Base-by-base conservation (phyloP, 768 basidiomycete species). In the Tephrocybe rancida region DNA sequence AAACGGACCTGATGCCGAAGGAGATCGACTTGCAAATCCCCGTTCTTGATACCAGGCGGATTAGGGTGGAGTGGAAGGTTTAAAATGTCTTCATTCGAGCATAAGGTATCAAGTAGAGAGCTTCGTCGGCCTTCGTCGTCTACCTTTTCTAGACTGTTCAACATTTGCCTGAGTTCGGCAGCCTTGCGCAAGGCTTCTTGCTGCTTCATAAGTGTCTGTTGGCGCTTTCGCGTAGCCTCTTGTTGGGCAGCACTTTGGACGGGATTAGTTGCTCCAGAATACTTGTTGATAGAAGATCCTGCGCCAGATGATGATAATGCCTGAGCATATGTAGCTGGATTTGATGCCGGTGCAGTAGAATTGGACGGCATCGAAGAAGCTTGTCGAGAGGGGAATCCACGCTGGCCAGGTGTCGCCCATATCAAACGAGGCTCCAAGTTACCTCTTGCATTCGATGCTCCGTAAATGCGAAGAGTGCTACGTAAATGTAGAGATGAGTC, bases 401-500 rank as follows among this genome's bases (percentile, higher is more conserved):
- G 72, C 56, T 85, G 83, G 14, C 77, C 73, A 8, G 88, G 87
- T 3, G 87, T 91, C 1, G 90, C 91, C 89, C 90, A 91, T 3
- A 77, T 65, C 41, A 95, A 75, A 48, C 71, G 70, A 2, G 87
- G 83, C 60, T 92, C 90, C 2, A 95, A 69, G 27, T 77, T 64
- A 14, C 68, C 68, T 27, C 88, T 75, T 60, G 78, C 83, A 49
- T 87, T 83, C 0, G 83, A 72, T 4, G 83, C 66, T 3, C 85
- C 92, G 65, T 85, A 94, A 9, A 94, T 86, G 44, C 83, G 83
- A 44, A 93, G 67, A 0, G 82, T 82, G 66, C 88, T 92, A 51
- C 13, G 54, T 16, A 9, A 37, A 51, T 13, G 54, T 16, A 9
- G 30, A 42, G n/a, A 13, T n/a, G 24, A 18, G 37, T 29, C 25